Conservation (phyloP, 2,329 filamentous ascomycete species). For the Hymenoscyphus albidus region DNA sequence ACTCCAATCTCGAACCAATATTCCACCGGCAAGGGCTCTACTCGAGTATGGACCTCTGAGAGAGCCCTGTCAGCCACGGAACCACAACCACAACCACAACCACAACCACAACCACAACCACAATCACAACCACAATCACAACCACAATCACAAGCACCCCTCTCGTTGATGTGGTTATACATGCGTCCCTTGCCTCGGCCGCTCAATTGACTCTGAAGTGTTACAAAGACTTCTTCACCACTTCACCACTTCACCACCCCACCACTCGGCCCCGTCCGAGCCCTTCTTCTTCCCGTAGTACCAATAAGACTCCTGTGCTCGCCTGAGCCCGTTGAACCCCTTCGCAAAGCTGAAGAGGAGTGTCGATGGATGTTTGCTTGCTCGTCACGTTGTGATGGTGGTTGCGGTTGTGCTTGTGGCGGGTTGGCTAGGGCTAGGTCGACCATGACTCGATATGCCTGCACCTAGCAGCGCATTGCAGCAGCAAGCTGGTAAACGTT, state of each 20-base stretch:
- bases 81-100: not conserved
- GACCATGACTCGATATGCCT: slow-evolving; percentile 4
- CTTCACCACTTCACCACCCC: not conserved
- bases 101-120: too few species aligned
- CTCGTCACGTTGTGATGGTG: not conserved
- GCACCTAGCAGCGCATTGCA: slow-evolving; percentile 2
- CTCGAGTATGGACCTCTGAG: not conserved
- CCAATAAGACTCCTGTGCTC: not conserved
- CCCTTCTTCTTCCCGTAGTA: not conserved
- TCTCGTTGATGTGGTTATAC: not conserved
- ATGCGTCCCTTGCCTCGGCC: not conserved
- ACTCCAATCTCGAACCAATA: not conserved
- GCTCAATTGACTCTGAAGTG: not conserved
- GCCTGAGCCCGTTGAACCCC: not conserved
- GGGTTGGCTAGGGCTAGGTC: not conserved
- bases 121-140: too few species aligned
- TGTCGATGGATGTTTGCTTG: not conserved
- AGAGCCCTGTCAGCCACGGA: not conserved
- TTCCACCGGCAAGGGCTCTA: not conserved
- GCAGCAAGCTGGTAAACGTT: slow-evolving; percentile 4
- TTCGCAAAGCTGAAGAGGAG: not conserved
- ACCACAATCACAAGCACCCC: not conserved
- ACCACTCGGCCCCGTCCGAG: not conserved
- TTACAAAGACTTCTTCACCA: not conserved
- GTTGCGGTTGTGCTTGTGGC: not conserved